Evolutionary conservation across 2,329 filamentous ascomycete genomes (phyloP), one percentile per base, ranked within the genome.

Genomic region (Podosphaera fusca): DNA sequence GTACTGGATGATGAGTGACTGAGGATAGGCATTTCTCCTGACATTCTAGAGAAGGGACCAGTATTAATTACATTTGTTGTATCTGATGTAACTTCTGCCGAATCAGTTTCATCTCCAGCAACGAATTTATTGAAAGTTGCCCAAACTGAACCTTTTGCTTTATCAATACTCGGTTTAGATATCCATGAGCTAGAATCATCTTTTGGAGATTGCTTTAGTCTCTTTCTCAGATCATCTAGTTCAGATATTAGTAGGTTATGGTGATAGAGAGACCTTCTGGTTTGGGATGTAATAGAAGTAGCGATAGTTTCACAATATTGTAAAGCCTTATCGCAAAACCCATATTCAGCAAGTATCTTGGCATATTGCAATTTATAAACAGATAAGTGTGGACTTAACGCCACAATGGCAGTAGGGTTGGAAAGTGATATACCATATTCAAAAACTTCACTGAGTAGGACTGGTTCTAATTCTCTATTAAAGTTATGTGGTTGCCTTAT

Each of bases 61-160:
- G 68, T 70, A 55, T 68, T 70, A 31, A 33, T 36, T 55, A 77
- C 77, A 38, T 69, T 74, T 50, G 78, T 79, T 56, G 75, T 75
- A 4, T 73, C 73, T 10, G 78, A 73, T 7, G 74, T 78, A 56
- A 75, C 75, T 0, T 77, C 79, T 8, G 74, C 74, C 38, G 75
- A 74, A 55, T 87, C 84, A 56, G 79, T 79, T 57, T 96, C 90
- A 59, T 95, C 90, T 12, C 92, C 94, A 55, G 85, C 82, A 59
- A 98, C 88, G 66, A 98, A 98, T 65, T 88, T 95, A 70, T 89
- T 96, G 71, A 99, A 95, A 59, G 85, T 87, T 61, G 82, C 88
- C 78, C 87, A 89, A 67, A 96, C 80, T 38, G 85, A 87, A 60
- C 85, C 88, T 1, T 89, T 92, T 0, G 96, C 87, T 70, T 94